Base-by-base conservation (phyloP, 1,284 basidiomycete genomes). In the Leucoagaricus sp. region DNA sequence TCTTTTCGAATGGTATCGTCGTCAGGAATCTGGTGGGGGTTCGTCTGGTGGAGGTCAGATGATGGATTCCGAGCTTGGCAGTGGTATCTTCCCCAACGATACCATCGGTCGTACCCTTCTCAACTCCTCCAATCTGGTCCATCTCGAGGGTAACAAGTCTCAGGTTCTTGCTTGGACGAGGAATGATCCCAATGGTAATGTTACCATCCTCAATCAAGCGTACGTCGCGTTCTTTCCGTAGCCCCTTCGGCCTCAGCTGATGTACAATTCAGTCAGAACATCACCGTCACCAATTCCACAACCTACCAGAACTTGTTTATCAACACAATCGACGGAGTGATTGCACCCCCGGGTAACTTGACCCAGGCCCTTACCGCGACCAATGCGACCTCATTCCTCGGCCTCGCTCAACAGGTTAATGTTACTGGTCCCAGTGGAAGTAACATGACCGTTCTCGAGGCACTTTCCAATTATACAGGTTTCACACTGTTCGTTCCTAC, bases 401-500 rank as follows among this genome's bases (percentile, higher is more conserved):
- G 58, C 12, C 41, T 70, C 1, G n/a, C 70, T 1, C 60, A 65
- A 6, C 56, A 63, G 33, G 63, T 68, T 13, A 62, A 63, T 7
- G 21, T 69, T 1, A 58, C 67, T 1, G 33, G 41, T 10, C 46
- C 53, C 2, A 64, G 67, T 48, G 71, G 70, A 2, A 64, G 60
- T 4, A 72, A 72, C 41, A 63, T 67, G 0, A 67, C 72, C 3
- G 73, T 79, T 8, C 64, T 80, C 10, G 63, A 70, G 9, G 66
- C 70, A 2, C 61, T 74, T 3, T 72, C 76, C 40, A 69, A 80
- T 25, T 68, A 71, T 13, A 68, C 64, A n/a, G 90, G 89, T 3
- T 78, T 87, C 59, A 93, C 91, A 1, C 64, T 91, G 48, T 92
- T 93, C 67, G 83, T 84, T 1, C 90, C 89, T 1, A 78, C 73